Conservation (phyloP, 2,329 filamentous ascomycete species). For the Ophiostoma perfectum region DNA sequence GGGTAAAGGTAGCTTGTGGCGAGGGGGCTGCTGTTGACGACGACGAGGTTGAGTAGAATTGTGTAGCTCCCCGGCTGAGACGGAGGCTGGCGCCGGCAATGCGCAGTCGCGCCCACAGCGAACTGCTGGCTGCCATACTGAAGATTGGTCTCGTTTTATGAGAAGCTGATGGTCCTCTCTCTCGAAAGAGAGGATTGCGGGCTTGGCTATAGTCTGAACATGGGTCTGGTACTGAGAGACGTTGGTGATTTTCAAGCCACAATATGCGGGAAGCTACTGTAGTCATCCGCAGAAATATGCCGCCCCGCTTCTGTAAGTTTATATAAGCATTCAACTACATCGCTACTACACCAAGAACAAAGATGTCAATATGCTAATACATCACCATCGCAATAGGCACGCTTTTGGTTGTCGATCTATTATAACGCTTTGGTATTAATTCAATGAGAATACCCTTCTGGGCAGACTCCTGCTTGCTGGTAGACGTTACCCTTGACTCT, state of each 20-base stretch:
- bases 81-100: not conserved
- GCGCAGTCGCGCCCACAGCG: slow-evolving; percentile 22
- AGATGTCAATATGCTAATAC: not conserved
- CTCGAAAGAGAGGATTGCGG: not conserved
- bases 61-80: not conserved
- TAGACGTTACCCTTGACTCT: too few species aligned
- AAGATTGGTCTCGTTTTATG: not conserved
- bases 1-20: slow-evolving; percentile 28
- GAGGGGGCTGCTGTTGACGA: not conserved
- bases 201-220: slow-evolving; percentile 13
- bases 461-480: not conserved
- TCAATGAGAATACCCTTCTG: not conserved
- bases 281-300: not conserved
- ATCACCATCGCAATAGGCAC: not conserved
- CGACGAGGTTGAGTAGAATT: not conserved
- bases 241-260: not conserved
- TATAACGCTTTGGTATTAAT: not conserved
- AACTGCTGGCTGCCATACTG: slow-evolving; percentile 5
- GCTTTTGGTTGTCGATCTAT: not conserved
- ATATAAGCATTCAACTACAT: slow-evolving; percentile 4
- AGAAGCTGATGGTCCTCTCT: not conserved
- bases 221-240: not conserved
- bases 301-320: slow-evolving; percentile 7
- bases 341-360: not conserved
- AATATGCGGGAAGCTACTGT: not conserved